Evolutionary conservation across 257 asterid genomes (phyloP), one percentile per base, ranked within the genome.

Genomic region (Cynanchum wilfordii): DNA sequence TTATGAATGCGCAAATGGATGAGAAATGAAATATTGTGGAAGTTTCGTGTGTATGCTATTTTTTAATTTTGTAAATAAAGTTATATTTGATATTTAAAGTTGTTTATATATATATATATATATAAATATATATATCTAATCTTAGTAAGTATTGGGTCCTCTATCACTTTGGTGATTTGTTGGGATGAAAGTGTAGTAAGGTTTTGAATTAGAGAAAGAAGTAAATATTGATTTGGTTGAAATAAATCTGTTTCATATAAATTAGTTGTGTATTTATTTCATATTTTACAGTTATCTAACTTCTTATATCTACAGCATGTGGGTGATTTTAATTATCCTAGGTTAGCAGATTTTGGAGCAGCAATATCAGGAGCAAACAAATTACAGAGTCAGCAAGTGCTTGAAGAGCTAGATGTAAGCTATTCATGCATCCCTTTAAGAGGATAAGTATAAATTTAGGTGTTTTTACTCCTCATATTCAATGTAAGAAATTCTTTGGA

Each of bases 331-430:
- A 92, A 93, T 70, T 84, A 87, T 84, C 92, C 99, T 66, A 92
- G 96, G 83, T 90, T 95, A 76, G 99, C 99, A 68, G 99, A 95
- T 87, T 95, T 95, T 82, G 99, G 99, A 71, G 97, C 99, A 51
- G 98, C 99, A 76, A 92, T 95, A 85, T 90, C 97, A 68, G 99
- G 98, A 74, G 98, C 94, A 78, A 89, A 90, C 78, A 90, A 90
- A 83, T 75, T 73, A 51, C 98, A 88, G 66, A 86, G 96, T 82
- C 99, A 95, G 75, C 86, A 90, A 87, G 99, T 92, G 84, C 95
- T 95, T 79, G 99, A 95, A 86, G 99, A 95, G 87, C 91, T 95
- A 50, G 98, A 95, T 78, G 99, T 95, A 84, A 89, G 99, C 79
- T 66, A 73, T 65, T 59, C 68, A 8, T 71, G 68, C 66, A 17